Conservation (phyloP, 2,329 filamentous ascomycete genomes). For the Diaporthe capsici region DNA sequence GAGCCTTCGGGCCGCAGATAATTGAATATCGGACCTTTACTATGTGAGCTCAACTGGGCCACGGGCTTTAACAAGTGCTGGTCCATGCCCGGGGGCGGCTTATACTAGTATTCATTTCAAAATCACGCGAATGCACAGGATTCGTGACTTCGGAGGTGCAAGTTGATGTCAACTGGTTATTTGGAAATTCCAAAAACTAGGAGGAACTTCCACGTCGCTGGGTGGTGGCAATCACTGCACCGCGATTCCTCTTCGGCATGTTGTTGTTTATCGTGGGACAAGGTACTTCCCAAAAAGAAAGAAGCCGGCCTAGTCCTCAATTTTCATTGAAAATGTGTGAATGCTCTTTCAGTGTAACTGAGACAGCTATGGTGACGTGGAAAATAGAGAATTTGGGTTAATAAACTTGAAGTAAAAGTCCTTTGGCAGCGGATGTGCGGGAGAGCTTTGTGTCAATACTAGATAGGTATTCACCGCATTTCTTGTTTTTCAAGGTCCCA, state of each 20-base stretch:
- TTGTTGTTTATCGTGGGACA: background rate
- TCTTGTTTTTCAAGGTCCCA: background rate
- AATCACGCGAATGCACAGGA: background rate
- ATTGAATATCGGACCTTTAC: no score
- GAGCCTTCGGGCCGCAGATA: no score
- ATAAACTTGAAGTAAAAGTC: background rate
- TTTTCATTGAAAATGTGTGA: background rate
- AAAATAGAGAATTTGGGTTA: background rate
- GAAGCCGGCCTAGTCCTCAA: no score
- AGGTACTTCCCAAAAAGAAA: background rate
- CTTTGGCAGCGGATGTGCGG: background rate
- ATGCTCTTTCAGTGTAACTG: background rate
- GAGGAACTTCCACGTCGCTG: background rate
- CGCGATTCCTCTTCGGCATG: background rate
- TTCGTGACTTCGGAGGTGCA: background rate
- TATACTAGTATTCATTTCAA: background rate
- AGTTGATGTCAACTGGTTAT: background rate
- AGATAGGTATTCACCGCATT: background rate
- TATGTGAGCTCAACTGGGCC: no score
- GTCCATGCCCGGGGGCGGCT: no score
- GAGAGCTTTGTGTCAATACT: background rate
- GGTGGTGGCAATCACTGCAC: background rate
- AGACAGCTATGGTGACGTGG: background rate
- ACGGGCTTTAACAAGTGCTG: no score
- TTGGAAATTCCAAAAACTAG: background rate